Conservation (phyloP, 345 rosid genomes). For the Gossypium bickii region DNA sequence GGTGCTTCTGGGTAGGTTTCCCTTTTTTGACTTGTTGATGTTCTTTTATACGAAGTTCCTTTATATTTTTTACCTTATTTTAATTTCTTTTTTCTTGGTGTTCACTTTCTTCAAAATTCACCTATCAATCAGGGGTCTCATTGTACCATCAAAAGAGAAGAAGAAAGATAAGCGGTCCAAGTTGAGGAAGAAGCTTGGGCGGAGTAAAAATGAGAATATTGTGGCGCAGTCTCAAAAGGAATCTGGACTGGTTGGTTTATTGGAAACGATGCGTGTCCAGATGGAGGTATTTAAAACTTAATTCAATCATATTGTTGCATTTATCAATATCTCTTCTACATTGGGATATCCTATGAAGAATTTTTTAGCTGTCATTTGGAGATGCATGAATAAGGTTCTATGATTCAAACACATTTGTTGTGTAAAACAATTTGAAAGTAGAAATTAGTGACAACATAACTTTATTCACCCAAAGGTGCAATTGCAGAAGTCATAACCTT, state of each 20-base stretch:
- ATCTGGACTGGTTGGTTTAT: slow-evolving; percentile 70
- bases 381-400: not conserved
- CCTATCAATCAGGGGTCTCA: slow-evolving; percentile 59
- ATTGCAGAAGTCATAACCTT: not conserved
- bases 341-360: not conserved
- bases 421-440: not conserved
- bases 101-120: slow-evolving; percentile 15
- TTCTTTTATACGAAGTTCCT: not conserved
- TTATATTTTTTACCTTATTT: slow-evolving; percentile 10
- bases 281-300: slow-evolving; percentile 67
- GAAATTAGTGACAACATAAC: not conserved
- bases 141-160: slow-evolving; percentile 85
- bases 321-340: not conserved
- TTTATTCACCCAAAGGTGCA: not conserved
- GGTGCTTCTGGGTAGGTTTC: slow-evolving; percentile 85
- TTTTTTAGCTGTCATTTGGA: not conserved
- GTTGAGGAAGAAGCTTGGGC: slow-evolving; percentile 92
- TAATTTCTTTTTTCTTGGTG: slow-evolving; percentile 2
- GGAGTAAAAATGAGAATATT: slow-evolving; percentile 62
- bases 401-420: not conserved
- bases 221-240: slow-evolving; percentile 56
- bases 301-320: not conserved
- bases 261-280: slow-evolving; percentile 88
- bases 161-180: slow-evolving; percentile 80
- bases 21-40: slow-evolving; percentile 12